Conservation (phyloP, 1,284 basidiomycete genomes). For the Pterulicium gracile region DNA sequence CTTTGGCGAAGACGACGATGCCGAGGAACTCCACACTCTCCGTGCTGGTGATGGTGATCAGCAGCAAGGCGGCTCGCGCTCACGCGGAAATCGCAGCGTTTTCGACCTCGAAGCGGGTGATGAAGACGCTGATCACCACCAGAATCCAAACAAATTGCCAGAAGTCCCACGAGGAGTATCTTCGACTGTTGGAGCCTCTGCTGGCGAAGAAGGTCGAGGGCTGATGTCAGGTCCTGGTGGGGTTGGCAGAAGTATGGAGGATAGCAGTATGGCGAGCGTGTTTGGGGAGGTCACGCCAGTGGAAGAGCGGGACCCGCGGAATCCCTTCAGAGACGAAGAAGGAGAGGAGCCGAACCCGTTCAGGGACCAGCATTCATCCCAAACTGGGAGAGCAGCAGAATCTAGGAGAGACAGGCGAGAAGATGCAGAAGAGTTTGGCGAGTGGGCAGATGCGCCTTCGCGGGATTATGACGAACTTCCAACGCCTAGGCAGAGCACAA, state of each 20-base stretch:
- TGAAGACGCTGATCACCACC: conserved; percentile 12
- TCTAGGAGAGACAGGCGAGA: conserved; percentile 5
- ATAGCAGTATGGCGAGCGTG: not conserved
- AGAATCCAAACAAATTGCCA: conserved; percentile 9
- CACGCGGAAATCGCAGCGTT: conserved; percentile 20
- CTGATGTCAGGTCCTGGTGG: conserved; percentile 9
- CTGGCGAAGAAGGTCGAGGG: conserved; percentile 14
- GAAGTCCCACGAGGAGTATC: conserved; percentile 1
- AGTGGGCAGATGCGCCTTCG: conserved; percentile 10
- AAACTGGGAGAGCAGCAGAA: not conserved
- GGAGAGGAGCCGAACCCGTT: conserved; percentile 6
- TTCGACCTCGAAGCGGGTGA: conserved; percentile 8
- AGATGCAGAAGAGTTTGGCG: conserved; percentile 12
- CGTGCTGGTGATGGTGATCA: conserved; percentile 51
- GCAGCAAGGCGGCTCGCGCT: conserved; percentile 32
- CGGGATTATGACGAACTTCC: not conserved
- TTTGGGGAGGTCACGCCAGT: conserved; percentile 1
- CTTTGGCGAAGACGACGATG: not conserved
- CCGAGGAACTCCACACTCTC: not conserved
- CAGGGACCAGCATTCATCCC: not conserved
- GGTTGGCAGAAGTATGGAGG: conserved; percentile 3
- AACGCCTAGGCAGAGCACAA: not conserved
- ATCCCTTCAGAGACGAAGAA: conserved; percentile 6
- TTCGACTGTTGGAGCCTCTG: not conserved
- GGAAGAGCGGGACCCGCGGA: not conserved